Conservation (phyloP, 1,139 yeast species). For the Kazachstania sp. region DNA sequence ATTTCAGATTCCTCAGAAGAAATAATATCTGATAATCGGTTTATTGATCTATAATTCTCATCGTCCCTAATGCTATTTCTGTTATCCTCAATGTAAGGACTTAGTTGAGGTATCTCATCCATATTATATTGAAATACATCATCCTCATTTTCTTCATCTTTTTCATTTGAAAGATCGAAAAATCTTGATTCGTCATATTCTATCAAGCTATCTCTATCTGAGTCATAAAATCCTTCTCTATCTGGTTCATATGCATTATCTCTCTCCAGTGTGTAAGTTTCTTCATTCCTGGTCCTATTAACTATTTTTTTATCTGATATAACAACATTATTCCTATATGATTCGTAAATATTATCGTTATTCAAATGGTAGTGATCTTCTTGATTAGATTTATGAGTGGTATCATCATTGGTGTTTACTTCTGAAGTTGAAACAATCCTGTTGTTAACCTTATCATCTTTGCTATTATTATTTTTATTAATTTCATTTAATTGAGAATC, state of each 20-base stretch:
- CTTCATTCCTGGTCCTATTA: too few relatives aligned
- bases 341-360: too few relatives aligned
- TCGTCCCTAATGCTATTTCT: too few relatives aligned
- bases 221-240: too few relatives aligned
- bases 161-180: constrained; percentile 2
- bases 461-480: background rate
- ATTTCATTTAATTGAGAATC: constrained; percentile 4
- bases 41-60: background rate
- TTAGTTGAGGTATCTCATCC: constrained; percentile 1
- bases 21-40: background rate
- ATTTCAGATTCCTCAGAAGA: background rate
- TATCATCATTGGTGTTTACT: too few relatives aligned
- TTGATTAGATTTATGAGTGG: too few relatives aligned
- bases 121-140: constrained; percentile 8
- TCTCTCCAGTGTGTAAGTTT: too few relatives aligned
- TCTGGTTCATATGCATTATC: too few relatives aligned
- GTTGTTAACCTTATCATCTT: background rate
- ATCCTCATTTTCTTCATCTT: background rate
- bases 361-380: too few relatives aligned
- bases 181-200: constrained; percentile 7
- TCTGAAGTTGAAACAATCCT: background rate
- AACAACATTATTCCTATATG: too few relatives aligned
- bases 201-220: background rate
- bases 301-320: too few relatives aligned
- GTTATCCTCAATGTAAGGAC: too few relatives aligned